phyloP scores from a whole-genome alignment of 129 eudicot species.

The Cynara cardunculus region DNA sequence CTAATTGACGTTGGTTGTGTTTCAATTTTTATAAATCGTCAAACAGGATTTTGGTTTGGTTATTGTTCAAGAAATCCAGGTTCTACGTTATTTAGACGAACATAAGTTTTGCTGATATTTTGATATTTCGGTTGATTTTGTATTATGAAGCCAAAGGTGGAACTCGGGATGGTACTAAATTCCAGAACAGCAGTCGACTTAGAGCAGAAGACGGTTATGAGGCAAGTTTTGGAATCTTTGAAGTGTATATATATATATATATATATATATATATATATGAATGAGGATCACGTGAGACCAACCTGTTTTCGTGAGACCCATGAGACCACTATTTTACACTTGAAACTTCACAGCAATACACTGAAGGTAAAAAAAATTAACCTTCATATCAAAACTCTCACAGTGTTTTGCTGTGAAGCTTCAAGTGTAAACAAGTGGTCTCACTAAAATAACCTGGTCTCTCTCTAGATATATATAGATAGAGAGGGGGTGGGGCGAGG shows the following conservation, averaged over 20 bases:
- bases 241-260: neutral
- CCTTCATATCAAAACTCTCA: too few relatives aligned
- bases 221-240: constrained; percentile 45
- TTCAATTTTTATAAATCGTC: neutral
- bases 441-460: too few relatives aligned
- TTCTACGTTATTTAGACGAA: neutral
- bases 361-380: too few relatives aligned
- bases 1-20: constrained; percentile 4
- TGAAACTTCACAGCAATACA: too few relatives aligned
- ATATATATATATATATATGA: neutral
- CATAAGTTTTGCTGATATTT: constrained; percentile 7
- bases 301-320: too few relatives aligned
- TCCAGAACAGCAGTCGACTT: constrained; percentile 34
- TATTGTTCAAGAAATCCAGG: neutral
- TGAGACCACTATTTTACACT: too few relatives aligned
- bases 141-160: constrained; percentile 49
- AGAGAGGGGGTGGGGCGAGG: too few relatives aligned
- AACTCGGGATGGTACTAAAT: constrained; percentile 28
- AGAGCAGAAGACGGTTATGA: constrained; percentile 48
- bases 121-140: constrained; percentile 9
- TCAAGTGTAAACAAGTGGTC: too few relatives aligned
- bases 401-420: too few relatives aligned
- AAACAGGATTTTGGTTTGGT: neutral
- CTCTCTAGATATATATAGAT: too few relatives aligned
- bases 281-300: too few relatives aligned